Percentiles rank a stretch among this genome's conserved stretches.
Evolutionary conservation across 176 grass and related monocot genomes (phyloP).

Genomic region (Bromus sterilis): DNA sequence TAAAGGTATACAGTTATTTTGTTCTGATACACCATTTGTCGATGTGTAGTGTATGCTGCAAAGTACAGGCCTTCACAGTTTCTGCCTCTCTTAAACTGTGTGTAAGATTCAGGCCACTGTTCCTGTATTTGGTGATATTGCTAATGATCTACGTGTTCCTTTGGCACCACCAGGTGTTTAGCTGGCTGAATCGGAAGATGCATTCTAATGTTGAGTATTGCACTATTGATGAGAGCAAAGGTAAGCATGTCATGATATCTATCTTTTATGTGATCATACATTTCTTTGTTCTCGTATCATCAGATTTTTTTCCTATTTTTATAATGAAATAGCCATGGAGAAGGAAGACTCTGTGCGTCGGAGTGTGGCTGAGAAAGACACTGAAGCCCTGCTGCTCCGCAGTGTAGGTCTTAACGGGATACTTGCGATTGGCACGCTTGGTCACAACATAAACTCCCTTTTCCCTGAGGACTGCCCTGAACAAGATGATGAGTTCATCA

Average conservation of each 20-base stretch:
- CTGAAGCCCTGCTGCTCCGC: slow-evolving; percentile 71
- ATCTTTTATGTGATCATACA: slow-evolving; percentile 9
- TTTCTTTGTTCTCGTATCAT: slow-evolving; percentile 13
- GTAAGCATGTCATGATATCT: slow-evolving; percentile 21
- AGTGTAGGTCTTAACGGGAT: slow-evolving; percentile 67
- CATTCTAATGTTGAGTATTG: slow-evolving; percentile 49
- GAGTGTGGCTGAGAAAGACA: slow-evolving; percentile 50
- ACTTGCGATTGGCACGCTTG: slow-evolving; percentile 80
- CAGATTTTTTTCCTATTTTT: neutral
- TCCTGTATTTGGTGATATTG: slow-evolving; percentile 27
- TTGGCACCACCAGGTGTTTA: slow-evolving; percentile 48
- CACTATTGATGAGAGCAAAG: slow-evolving; percentile 41
- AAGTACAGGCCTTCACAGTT: slow-evolving; percentile 23
- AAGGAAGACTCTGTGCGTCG: slow-evolving; percentile 30
- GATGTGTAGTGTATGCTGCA: slow-evolving; percentile 4
- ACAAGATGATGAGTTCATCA: slow-evolving; percentile 15
- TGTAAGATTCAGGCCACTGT: slow-evolving; percentile 2
- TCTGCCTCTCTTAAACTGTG: slow-evolving; percentile 7
- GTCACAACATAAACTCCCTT: slow-evolving; percentile 41
- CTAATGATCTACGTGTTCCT: slow-evolving; percentile 20
- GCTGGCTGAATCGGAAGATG: slow-evolving; percentile 68
- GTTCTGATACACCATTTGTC: slow-evolving; percentile 10
- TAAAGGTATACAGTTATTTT: slow-evolving; percentile 50
- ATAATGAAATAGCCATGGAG: slow-evolving; percentile 22
- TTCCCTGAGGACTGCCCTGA: slow-evolving; percentile 16